Evolutionary conservation across 805 yeast species (phyloP).

Genomic region (Yarrowia bubula): DNA sequence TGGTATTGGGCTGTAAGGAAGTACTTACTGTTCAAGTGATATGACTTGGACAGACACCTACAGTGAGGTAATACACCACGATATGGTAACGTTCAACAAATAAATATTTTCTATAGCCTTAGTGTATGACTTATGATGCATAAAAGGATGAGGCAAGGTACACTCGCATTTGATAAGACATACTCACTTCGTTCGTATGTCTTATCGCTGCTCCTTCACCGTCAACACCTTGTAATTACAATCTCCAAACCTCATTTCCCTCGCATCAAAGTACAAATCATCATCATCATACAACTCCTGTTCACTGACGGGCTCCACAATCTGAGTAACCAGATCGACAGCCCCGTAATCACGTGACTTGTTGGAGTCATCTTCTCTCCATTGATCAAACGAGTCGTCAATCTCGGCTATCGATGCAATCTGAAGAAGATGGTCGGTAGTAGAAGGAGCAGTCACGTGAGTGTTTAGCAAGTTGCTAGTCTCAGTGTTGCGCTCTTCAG

Average conservation of each 20-base stretch:
- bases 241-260: constrained; percentile 41
- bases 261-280: constrained; percentile 38
- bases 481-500: constrained; percentile 29
- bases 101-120: too few species aligned
- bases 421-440: not conserved
- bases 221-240: constrained; percentile 46
- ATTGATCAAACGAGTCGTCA: not conserved
- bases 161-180: too few species aligned
- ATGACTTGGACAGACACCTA: too few species aligned
- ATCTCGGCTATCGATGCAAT: not conserved
- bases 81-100: too few species aligned
- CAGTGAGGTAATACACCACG: too few species aligned
- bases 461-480: not conserved
- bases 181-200: too few species aligned
- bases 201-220: constrained; percentile 36
- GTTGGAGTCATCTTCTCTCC: not conserved
- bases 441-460: not conserved
- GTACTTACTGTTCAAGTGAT: too few species aligned
- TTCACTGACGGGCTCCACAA: constrained; percentile 28
- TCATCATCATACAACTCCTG: constrained; percentile 39
- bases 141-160: too few species aligned
- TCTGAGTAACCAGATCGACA: not conserved
- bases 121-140: too few species aligned
- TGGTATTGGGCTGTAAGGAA: too few species aligned
- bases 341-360: constrained; percentile 27